Evolutionary conservation across 441 rosid genomes (phyloP).

Genomic region (Brassica hybrid): DNA sequence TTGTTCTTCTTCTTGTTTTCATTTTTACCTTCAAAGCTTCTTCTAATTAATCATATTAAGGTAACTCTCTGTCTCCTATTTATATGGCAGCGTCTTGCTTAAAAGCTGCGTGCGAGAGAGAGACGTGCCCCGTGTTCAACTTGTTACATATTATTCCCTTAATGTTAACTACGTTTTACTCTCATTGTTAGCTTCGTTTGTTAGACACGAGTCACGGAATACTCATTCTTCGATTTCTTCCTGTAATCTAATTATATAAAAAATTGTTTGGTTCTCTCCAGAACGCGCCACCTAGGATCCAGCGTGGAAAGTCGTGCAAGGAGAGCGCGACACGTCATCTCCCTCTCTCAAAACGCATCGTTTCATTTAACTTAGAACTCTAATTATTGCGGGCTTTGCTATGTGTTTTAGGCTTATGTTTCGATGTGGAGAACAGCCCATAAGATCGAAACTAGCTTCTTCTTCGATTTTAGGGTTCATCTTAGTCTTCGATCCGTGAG

Average conservation of each 20-base stretch:
- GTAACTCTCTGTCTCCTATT: not conserved
- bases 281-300: too few species aligned
- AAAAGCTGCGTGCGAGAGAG: not conserved
- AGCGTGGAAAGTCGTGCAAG: too few species aligned
- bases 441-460: too few species aligned
- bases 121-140: not conserved
- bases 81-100: conserved; percentile 8
- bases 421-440: too few species aligned
- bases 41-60: not conserved
- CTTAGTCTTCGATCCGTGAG: too few species aligned
- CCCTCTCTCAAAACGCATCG: too few species aligned
- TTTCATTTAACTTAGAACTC: too few species aligned
- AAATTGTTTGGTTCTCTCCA: too few species aligned
- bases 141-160: not conserved
- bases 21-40: not conserved
- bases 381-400: too few species aligned
- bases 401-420: too few species aligned
- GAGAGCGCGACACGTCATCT: too few species aligned
- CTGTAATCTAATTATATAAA: not conserved
- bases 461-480: too few species aligned
- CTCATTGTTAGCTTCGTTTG: conserved; percentile 30
- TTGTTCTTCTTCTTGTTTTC: not conserved
- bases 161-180: not conserved
- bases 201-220: not conserved
- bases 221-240: not conserved